phyloP scores from a whole-genome alignment of 306 rosid genomes.

The Senna siamea region DNA sequence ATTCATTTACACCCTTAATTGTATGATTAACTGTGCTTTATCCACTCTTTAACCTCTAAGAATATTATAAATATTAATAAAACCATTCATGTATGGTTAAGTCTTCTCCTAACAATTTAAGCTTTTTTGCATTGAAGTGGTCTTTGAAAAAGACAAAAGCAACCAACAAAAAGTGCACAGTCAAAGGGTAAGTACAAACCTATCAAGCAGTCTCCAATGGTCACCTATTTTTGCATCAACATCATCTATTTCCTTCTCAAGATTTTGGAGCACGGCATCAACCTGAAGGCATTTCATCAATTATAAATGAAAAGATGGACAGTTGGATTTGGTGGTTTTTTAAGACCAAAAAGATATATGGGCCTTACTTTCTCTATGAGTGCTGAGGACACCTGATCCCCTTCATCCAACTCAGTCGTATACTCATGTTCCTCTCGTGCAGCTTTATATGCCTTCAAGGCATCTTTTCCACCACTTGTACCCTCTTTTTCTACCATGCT shows the following conservation, averaged over 20 bases:
- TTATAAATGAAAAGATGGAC: slow-evolving; percentile 21
- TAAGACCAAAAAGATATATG: slow-evolving; percentile 19
- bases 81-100: background rate
- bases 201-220: slow-evolving; percentile 81
- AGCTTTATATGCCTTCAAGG: slow-evolving; percentile 83
- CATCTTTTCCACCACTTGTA: slow-evolving; percentile 66
- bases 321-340: slow-evolving; percentile 8
- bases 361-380: slow-evolving; percentile 74
- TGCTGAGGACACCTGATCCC: slow-evolving; percentile 78
- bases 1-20: background rate
- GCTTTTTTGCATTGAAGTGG: background rate
- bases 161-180: background rate
- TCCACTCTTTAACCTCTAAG: background rate
- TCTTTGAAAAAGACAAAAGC: background rate
- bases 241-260: slow-evolving; percentile 94
- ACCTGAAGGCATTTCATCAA: slow-evolving; percentile 59
- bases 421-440: slow-evolving; percentile 72
- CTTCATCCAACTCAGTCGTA: slow-evolving; percentile 52
- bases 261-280: slow-evolving; percentile 91
- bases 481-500: slow-evolving; percentile 85
- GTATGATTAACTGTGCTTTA: background rate
- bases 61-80: too few relatives aligned
- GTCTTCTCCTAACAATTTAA: background rate
- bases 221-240: slow-evolving; percentile 97
- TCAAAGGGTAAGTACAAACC: slow-evolving; percentile 50